A percentile compares a stretch with the other conserved stretches of the same genome.
Conservation (phyloP, 2,329 filamentous ascomycete species). For the Botrytis medusae region DNA sequence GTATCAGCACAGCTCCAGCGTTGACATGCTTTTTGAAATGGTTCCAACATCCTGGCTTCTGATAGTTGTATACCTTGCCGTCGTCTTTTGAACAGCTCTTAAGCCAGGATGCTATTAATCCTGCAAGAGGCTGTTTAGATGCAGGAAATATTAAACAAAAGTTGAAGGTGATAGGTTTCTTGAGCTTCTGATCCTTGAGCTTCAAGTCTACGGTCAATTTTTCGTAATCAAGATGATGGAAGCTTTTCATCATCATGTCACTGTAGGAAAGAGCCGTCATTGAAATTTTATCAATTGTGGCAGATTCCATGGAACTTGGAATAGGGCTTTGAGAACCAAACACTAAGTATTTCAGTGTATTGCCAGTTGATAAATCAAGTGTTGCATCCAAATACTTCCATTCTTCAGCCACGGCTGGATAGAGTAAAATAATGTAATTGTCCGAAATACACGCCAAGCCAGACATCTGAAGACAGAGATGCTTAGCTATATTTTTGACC, state of each 20-base stretch:
- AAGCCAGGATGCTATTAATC: conserved; percentile 49
- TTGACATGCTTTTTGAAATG: conserved; percentile 42
- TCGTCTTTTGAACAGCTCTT: conserved; percentile 41
- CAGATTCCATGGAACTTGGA: background rate
- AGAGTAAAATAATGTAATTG: conserved; percentile 33
- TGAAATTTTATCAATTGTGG: conserved; percentile 2
- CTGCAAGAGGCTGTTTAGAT: conserved; percentile 40
- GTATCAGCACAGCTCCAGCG: conserved; percentile 34
- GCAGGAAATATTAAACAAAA: conserved; percentile 54
- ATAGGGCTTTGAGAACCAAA: conserved; percentile 25
- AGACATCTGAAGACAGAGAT: conserved; percentile 28
- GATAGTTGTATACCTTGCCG: conserved; percentile 47
- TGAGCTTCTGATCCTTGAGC: conserved; percentile 2
- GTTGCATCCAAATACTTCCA: conserved; percentile 36
- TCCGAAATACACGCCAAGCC: conserved; percentile 29
- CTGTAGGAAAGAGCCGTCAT: background rate
- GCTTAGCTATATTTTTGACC: conserved; percentile 28
- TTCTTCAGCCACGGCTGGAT: conserved; percentile 33
- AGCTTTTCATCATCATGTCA: conserved; percentile 16
- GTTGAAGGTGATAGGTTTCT: conserved; percentile 29
- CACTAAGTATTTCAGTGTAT: conserved; percentile 33
- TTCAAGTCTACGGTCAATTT: conserved; percentile 24
- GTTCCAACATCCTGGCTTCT: conserved; percentile 49
- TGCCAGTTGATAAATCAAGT: conserved; percentile 10
- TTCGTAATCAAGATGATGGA: conserved; percentile 32